A percentile compares a stretch with the other conserved stretches of the same genome.
Conservation (phyloP, 176 grass and related monocot genomes). For the Triticum aestivum region DNA sequence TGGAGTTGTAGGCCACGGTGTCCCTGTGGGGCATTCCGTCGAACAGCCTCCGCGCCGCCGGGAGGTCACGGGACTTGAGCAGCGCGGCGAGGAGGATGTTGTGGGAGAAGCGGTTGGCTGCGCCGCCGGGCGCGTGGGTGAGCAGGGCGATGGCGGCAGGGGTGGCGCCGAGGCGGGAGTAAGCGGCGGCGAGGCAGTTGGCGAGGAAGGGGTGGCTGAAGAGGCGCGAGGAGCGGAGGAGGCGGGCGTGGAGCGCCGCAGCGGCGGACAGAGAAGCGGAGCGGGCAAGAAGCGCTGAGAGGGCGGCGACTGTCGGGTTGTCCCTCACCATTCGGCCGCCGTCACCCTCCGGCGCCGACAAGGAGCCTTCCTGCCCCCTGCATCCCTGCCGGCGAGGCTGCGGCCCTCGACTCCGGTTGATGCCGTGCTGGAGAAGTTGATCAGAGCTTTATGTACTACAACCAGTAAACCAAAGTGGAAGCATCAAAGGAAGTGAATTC, state of each 20-base stretch:
- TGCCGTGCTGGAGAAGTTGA: background rate
- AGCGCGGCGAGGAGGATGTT: slow-evolving; percentile 56
- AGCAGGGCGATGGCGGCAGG: slow-evolving; percentile 42
- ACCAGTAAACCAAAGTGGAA: no score
- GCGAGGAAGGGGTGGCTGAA: slow-evolving; percentile 46
- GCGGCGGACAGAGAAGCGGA: slow-evolving; percentile 39
- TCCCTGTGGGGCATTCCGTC: slow-evolving; percentile 63
- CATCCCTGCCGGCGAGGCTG: background rate
- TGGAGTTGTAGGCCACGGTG: slow-evolving; percentile 62
- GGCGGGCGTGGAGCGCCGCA: slow-evolving; percentile 48
- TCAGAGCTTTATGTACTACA: no score
- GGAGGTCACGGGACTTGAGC: slow-evolving; percentile 22
- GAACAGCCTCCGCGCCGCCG: slow-evolving; percentile 51
- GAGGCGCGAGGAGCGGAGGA: slow-evolving; percentile 56
- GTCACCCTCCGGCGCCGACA: background rate
- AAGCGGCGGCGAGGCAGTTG: slow-evolving; percentile 62
- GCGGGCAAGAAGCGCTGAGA: slow-evolving; percentile 42
- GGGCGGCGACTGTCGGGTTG: slow-evolving; percentile 9
- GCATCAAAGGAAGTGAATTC: no score
- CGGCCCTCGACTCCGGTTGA: background rate
- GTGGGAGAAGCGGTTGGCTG: slow-evolving; percentile 53
- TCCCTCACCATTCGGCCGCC: background rate
- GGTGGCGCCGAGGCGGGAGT: slow-evolving; percentile 47
- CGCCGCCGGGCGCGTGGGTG: slow-evolving; percentile 20
- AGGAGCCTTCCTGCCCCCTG: background rate